Evolutionary conservation across 768 basidiomycete genomes (phyloP), one percentile per base, ranked within the genome.

Genomic region (Coprinopsis marcescibilis): DNA sequence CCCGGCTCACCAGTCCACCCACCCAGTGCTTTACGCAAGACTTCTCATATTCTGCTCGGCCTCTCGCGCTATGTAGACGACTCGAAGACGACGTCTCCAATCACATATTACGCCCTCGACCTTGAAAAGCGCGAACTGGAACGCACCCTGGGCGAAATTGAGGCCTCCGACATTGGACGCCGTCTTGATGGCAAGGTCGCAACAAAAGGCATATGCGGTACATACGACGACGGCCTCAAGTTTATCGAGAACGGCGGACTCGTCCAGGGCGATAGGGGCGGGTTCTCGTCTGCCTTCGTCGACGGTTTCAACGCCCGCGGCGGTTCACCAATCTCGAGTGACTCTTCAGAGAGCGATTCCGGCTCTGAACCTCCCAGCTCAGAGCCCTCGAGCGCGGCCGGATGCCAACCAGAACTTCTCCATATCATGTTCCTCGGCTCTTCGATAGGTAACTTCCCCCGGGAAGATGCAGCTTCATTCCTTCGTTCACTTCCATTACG

Each of bases 381-480:
- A 0, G 39, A 36, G 13, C 54, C 56, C 14, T 50, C 53, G 5
- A 59, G 55, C 35, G 55, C n/a, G 46, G 57, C 12, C 55, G 57
- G 6, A 43, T 27, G 38, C 25, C 46, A 68, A 36, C 63, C 67
- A 2, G 83, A 87, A 12, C 57, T 60, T 12, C 63, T 91, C 25
- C 93, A 96, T 58, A 69, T 97, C 44, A 69, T 98, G 51, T 97
- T 96, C 70, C 70, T 98, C 14, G 96, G 95, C 0, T 93, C 89
- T 0, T 89, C 90, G 0, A 61, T 98, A 5, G 96, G 94, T 5
- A 98, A 97, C 69, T 97, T 98, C 62, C 57, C 71, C 4, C 77
- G 91, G 11, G 68, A 70, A 3, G 84, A 76, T 19, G 87, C 84
- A 7, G 75, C 73, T 0, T 64, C 72, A 0, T 97, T 99, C 65